Evolutionary conservation across 139 green algal species (phyloP).

Genomic region (Chloropicon primus): DNA sequence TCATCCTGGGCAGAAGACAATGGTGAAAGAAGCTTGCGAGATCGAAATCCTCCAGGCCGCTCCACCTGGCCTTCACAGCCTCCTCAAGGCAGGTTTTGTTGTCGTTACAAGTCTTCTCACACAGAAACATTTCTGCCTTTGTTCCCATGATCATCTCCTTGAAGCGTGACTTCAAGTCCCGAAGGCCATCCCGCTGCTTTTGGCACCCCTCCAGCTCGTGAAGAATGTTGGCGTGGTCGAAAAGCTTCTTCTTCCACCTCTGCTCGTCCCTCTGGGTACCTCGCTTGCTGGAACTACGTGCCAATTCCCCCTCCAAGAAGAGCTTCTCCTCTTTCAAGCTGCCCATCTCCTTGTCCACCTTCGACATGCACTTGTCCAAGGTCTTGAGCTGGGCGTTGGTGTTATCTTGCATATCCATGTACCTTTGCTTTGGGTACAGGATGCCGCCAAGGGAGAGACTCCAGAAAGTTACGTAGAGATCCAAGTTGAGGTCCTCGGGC

Average conservation of each 20-base stretch:
- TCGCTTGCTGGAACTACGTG: background rate
- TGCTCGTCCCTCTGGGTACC: background rate
- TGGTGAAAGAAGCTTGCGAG: background rate
- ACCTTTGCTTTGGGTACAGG: background rate
- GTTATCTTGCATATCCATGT: background rate
- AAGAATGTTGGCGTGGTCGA: background rate
- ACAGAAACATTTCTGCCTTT: background rate
- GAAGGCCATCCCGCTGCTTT: background rate
- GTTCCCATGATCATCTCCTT: background rate
- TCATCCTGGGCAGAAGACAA: background rate
- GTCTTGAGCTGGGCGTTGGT: too few relatives aligned
- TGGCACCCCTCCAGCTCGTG: background rate
- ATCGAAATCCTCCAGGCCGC: background rate
- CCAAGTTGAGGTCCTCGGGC: slow-evolving; percentile 24
- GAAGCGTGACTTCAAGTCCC: background rate
- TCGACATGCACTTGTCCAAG: background rate
- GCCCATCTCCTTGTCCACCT: background rate
- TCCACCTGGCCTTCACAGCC: background rate
- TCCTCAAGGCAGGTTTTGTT: background rate
- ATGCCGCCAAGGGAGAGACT: slow-evolving; percentile 49
- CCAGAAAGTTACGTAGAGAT: slow-evolving; percentile 66
- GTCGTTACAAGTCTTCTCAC: background rate
- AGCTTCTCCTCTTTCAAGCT: background rate
- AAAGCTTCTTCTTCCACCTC: background rate
- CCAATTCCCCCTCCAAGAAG: background rate